Evolutionary conservation across 1,284 basidiomycete genomes (phyloP).

Genomic region (Flammula alnicola): DNA sequence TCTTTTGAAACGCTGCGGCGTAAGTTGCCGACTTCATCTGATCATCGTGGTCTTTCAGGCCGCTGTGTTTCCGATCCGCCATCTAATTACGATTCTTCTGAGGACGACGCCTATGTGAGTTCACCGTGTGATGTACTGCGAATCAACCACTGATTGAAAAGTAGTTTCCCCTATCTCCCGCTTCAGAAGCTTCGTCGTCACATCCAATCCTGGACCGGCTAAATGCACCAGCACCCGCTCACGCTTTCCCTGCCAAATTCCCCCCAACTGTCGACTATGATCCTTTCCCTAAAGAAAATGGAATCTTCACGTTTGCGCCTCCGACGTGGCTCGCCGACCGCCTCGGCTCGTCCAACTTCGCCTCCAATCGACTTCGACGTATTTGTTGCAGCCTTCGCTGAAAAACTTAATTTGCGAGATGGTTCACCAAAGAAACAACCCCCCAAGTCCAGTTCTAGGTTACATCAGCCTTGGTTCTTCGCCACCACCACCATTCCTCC

Average conservation of each 20-base stretch:
- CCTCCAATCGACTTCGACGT: constrained; percentile 17
- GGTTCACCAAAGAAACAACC: constrained; percentile 3
- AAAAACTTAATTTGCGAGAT: constrained; percentile 25
- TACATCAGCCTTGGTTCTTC: constrained; percentile 26
- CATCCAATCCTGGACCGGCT: no score
- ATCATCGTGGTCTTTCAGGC: no score
- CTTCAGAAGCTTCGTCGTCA: no score
- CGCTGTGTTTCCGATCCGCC: no score
- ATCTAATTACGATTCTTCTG: no score
- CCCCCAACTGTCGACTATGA: constrained; percentile 28
- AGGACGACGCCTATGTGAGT: no score
- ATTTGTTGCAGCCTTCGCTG: constrained; percentile 14
- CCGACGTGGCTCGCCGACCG: constrained; percentile 30
- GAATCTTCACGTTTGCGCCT: constrained; percentile 23
- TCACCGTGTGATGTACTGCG: no score
- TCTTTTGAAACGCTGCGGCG: not conserved
- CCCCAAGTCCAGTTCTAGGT: not conserved
- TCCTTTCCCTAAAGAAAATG: constrained; percentile 29
- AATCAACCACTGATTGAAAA: no score
- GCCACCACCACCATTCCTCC: constrained; percentile 22
- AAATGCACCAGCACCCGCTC: no score
- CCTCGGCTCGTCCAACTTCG: not conserved
- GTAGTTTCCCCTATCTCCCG: no score
- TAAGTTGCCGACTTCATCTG: no score
- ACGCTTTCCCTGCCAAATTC: constrained; percentile 43